Conservation (phyloP, 78 protist genomes). For the Cavenderia fasciculata region DNA sequence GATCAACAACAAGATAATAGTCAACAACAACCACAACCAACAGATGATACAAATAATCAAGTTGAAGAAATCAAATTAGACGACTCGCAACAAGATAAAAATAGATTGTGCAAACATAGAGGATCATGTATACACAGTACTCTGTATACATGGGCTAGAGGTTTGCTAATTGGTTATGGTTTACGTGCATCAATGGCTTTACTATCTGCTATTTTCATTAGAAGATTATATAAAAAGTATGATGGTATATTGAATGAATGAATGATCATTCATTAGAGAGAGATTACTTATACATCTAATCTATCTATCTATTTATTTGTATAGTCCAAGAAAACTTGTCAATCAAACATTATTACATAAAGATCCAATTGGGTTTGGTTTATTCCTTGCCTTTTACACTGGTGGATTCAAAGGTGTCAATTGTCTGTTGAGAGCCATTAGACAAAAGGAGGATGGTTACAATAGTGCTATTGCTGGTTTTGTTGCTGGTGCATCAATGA, state of each 20-base stretch:
- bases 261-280: neutral
- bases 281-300: neutral
- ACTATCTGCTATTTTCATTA: slow-evolving; percentile 29
- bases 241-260: neutral
- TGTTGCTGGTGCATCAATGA: slow-evolving; percentile 48
- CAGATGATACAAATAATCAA: too few species aligned
- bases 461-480: slow-evolving; percentile 62
- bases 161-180: slow-evolving; percentile 64
- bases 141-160: slow-evolving; percentile 8
- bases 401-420: slow-evolving; percentile 57
- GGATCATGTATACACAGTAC: slow-evolving; percentile 9
- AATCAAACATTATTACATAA: slow-evolving; percentile 66
- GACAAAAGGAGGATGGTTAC: slow-evolving; percentile 69
- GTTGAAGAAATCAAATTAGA: too few species aligned
- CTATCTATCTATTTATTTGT: neutral
- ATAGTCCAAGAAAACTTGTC: slow-evolving; percentile 60
- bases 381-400: slow-evolving; percentile 62
- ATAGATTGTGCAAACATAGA: slow-evolving; percentile 47
- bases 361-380: slow-evolving; percentile 69
- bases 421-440: slow-evolving; percentile 47
- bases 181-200: slow-evolving; percentile 60
- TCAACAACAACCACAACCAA: too few species aligned
- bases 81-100: too few species aligned
- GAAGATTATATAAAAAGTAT: slow-evolving; percentile 74
- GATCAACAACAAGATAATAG: too few species aligned